These are phyloP conservation scores for Candida dendrica DNA, from an alignment of 805 yeast genomes.

Conservation along the genomic window DNA sequence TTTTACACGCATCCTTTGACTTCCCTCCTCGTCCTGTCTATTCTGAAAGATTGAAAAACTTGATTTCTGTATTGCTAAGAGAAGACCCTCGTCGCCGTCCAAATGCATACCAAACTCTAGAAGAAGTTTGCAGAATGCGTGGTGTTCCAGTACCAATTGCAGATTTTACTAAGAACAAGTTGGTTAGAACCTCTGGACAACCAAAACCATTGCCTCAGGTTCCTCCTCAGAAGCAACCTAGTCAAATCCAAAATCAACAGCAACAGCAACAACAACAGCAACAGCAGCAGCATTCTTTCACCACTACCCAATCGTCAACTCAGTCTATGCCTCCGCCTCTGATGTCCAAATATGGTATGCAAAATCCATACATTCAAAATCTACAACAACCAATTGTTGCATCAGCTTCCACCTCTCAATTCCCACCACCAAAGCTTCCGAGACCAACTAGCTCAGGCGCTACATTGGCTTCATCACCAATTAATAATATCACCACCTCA, in stretches of 20 bases:
- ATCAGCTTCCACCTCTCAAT: not conserved
- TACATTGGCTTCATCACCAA: not conserved
- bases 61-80: constrained; percentile 53
- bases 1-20: constrained; percentile 46
- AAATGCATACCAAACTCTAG: constrained; percentile 61
- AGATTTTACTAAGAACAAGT: constrained; percentile 28
- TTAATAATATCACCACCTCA: too few species aligned
- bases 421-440: constrained; percentile 14
- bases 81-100: constrained; percentile 71
- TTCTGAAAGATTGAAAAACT: constrained; percentile 53
- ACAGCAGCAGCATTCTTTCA: too few species aligned
- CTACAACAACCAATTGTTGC: not conserved
- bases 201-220: not conserved
- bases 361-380: too few species aligned
- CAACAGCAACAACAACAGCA: not conserved
- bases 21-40: constrained; percentile 52
- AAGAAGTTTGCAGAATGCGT: constrained; percentile 59
- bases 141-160: constrained; percentile 36
- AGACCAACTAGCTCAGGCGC: constrained; percentile 9
- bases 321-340: not conserved
- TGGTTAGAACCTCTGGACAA: constrained; percentile 5
- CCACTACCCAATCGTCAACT: not conserved
- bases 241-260: not conserved
- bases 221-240: constrained; percentile 1
- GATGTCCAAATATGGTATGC: too few species aligned